phyloP scores from a whole-genome alignment of 257 asterid genomes.

The Nicotiana benthamiana region DNA sequence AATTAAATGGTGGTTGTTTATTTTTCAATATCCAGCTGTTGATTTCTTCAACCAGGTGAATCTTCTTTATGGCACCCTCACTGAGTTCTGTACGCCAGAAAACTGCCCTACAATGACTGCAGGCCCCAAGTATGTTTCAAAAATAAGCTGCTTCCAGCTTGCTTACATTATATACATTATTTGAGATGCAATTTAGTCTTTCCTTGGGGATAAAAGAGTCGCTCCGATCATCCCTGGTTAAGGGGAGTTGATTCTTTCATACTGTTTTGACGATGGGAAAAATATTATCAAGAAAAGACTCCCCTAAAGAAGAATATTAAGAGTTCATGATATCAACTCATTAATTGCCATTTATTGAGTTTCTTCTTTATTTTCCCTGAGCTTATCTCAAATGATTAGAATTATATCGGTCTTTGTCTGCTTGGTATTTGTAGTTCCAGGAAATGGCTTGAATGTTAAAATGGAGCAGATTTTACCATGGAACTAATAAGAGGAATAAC shows the following conservation, averaged over 20 bases:
- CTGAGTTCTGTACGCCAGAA: conserved; percentile 92
- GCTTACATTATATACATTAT: neutral
- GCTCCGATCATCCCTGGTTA: neutral
- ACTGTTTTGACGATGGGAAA: neutral
- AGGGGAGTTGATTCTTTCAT: neutral
- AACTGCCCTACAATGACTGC: conserved; percentile 95
- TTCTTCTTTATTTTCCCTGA: neutral
- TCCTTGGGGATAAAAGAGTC: neutral
- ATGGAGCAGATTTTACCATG: neutral
- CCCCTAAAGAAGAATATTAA: neutral
- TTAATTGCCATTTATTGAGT: neutral
- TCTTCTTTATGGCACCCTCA: conserved; percentile 89
- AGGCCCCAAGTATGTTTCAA: conserved; percentile 77
- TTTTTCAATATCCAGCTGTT: conserved; percentile 62
- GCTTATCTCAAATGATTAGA: neutral
- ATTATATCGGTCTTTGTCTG: neutral
- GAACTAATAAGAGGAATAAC: neutral
- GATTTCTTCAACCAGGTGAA: conserved; percentile 97
- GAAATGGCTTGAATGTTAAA: neutral
- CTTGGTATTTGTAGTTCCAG: neutral
- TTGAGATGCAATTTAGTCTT: neutral
- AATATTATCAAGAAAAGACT: neutral
- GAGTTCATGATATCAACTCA: neutral
- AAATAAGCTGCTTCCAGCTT: neutral
- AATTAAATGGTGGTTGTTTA: conserved; percentile 17